Evolutionary conservation across 306 rosid species (phyloP), one percentile per base, ranked within the genome.

Genomic region (Vigna mungo): DNA sequence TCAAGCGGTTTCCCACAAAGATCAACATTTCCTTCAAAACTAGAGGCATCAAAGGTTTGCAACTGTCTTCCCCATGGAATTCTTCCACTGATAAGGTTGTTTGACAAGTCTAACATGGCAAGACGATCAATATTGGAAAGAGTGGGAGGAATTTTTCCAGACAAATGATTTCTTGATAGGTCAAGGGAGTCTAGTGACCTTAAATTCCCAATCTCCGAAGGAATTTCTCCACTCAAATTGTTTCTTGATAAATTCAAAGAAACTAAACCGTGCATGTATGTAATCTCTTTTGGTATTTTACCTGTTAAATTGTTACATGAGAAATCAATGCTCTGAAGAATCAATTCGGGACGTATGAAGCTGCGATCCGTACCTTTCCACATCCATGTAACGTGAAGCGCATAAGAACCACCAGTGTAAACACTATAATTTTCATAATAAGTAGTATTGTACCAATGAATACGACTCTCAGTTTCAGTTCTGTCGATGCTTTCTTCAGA

Each of bases 321-420:
- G 32, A 74, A 59, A 59, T 74, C 78, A 5, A 73, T 23, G 30
- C 43, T 41, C 3, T 14, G 16, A 1, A 44, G n/a, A 5, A 3
- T 6, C 2, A 43, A 25, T 9, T 74, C 90, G 11, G 91, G 92
- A 69, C 23, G 53, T 61, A 3, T 77, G 36, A 80, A 71, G 43
- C 74, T 6, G 14, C 43, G 54, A 14, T 82, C 47, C 21, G 0
- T 72, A 12, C 84, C 67, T 41, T 54, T 72, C 67, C 67, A 72
- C 43, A 56, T 56, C 13, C 25, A 53, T 34, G 8, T 34, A 16
- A 62, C 9, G 0, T 34, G 0, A 36, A 62, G 14, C 2, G 1
- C 4, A 36, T 62, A 62, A 8, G 1, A 0, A n/a, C 1, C 4
- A 54, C 2, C 1, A 11, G 2, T 25, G 27, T 25, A 2, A 20